phyloP scores from a whole-genome alignment of 2,329 filamentous ascomycete genomes.

The Aspergillus arachidicola region DNA sequence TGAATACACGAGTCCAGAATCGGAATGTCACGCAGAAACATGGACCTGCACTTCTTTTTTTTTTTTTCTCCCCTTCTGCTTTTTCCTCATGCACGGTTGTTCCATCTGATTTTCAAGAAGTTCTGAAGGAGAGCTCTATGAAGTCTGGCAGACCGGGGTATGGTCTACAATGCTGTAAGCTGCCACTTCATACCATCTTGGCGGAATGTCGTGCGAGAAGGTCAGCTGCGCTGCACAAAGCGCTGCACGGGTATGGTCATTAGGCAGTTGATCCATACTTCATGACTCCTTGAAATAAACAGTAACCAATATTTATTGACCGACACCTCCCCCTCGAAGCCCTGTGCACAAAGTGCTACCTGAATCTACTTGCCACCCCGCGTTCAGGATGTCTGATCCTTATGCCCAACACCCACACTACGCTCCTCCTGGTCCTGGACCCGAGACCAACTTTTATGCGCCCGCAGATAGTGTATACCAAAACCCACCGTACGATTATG shows the following conservation, averaged over 20 bases:
- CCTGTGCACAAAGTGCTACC: background rate
- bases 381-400: conserved; percentile 52
- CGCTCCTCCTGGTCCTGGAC: conserved; percentile 26
- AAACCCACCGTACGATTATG: conserved; percentile 30
- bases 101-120: no score
- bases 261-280: background rate
- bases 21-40: no score
- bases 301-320: background rate
- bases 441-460: conserved; percentile 24
- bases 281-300: background rate
- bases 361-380: conserved; percentile 11
- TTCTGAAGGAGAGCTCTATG: background rate
- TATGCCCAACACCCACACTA: conserved; percentile 48
- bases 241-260: background rate
- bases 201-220: background rate
- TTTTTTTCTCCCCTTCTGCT: no score
- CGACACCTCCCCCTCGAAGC: background rate
- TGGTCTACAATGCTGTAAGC: background rate
- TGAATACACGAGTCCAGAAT: no score
- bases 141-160: background rate
- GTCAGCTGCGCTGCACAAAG: background rate
- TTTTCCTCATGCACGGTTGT: no score
- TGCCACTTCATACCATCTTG: background rate
- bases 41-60: no score
- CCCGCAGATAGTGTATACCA: conserved; percentile 29